A percentile compares a stretch with the other conserved stretches of the same genome.
phyloP scores from a whole-genome alignment of 2,329 filamentous ascomycete genomes.

The Trichoderma breve region DNA sequence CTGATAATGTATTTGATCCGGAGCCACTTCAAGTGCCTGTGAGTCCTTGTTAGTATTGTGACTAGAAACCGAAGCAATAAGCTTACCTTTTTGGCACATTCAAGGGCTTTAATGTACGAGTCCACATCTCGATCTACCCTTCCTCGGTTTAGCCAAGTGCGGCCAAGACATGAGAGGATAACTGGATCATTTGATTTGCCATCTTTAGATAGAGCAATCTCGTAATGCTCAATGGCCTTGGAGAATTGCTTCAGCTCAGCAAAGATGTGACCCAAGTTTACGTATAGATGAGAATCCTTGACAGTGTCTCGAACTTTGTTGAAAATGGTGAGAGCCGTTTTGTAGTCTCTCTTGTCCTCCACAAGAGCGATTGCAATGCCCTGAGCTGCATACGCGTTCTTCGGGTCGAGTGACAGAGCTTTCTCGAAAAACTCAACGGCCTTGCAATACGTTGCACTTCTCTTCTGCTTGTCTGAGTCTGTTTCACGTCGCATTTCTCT shows the following conservation, averaged over 20 bases:
- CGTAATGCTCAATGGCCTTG: conserved; percentile 93
- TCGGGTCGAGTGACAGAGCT: conserved; percentile 87
- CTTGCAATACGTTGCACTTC: conserved; percentile 80
- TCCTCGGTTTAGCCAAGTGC: conserved; percentile 81
- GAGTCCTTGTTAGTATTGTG: not conserved
- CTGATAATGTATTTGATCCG: conserved; percentile 85
- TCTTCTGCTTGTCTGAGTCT: conserved; percentile 87
- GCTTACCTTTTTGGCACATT: conserved; percentile 62
- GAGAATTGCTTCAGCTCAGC: conserved; percentile 86
- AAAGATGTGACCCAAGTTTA: conserved; percentile 93
- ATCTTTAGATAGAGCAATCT: conserved; percentile 76
- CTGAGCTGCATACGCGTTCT: conserved; percentile 94
- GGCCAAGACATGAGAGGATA: conserved; percentile 81
- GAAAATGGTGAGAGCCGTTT: conserved; percentile 79
- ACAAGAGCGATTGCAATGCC: conserved; percentile 91
- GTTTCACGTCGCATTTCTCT: conserved; percentile 92
- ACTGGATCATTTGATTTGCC: conserved; percentile 69
- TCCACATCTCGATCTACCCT: conserved; percentile 60
- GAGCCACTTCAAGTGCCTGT: conserved; percentile 71
- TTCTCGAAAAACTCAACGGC: conserved; percentile 99
- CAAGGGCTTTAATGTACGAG: conserved; percentile 55
- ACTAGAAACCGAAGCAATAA: not conserved
- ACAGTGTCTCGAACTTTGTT: conserved; percentile 87
- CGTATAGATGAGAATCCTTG: conserved; percentile 81
- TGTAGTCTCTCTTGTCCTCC: conserved; percentile 89